phyloP scores from a whole-genome alignment of 2,329 filamentous ascomycete species.

The Massarina eburnea region DNA sequence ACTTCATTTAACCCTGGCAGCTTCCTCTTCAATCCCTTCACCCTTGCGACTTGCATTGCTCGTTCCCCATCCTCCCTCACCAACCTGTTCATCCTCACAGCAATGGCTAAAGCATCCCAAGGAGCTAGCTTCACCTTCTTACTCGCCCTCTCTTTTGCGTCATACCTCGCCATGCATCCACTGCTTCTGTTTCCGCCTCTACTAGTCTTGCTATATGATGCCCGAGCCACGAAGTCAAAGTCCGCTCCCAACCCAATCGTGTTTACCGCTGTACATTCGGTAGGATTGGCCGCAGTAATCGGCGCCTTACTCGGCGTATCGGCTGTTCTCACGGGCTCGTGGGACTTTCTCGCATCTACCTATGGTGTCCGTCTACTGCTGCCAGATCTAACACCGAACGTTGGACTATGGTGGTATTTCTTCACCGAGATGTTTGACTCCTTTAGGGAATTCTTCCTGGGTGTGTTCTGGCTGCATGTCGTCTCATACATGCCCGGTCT shows the following conservation, averaged over 20 bases:
- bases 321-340: constrained; percentile 73
- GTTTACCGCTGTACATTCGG: constrained; percentile 60
- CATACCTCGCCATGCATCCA: constrained; percentile 91
- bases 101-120: constrained; percentile 76
- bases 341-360: constrained; percentile 84
- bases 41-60: constrained; percentile 85
- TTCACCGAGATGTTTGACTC: constrained; percentile 99
- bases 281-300: constrained; percentile 52
- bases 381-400: constrained; percentile 90
- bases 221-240: constrained; percentile 29
- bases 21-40: constrained; percentile 94
- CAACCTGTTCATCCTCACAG: constrained; percentile 81
- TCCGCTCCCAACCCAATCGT: constrained; percentile 30
- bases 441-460: constrained; percentile 94
- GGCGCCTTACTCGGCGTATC: constrained; percentile 68
- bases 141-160: constrained; percentile 81
- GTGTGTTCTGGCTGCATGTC: constrained; percentile 96
- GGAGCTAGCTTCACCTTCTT: constrained; percentile 74
- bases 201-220: constrained; percentile 70
- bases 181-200: constrained; percentile 82
- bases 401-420: constrained; percentile 99
- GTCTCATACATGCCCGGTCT: constrained; percentile 86
- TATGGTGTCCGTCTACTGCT: constrained; percentile 92
- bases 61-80: constrained; percentile 88
- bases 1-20: constrained; percentile 49